Evolutionary conservation across 441 rosid species (phyloP), one percentile per base, ranked within the genome.

Genomic region (Bocquillonia castaneifolia): DNA sequence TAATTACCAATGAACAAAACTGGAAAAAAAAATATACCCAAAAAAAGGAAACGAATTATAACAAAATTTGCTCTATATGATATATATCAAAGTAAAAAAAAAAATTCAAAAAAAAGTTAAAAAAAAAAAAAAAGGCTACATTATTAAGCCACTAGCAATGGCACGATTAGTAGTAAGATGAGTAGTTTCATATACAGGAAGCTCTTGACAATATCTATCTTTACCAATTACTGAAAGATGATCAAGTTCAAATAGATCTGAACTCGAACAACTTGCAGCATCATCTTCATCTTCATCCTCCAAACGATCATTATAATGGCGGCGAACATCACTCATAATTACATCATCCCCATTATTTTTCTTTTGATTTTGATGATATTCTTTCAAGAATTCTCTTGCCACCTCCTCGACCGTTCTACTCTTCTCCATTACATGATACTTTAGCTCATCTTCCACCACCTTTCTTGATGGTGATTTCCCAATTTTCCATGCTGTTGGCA

Each of bases 161-260:
- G 90, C 88, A 60, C 88, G 89, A 81, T 88, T 90, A 31, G 81
- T 80, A 59, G 72, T 82, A 13, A 87, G 69, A 83, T 79, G 84
- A 31, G 98, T 92, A 20, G 96, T 88, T 78, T 88, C 98, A 69
- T 90, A 92, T 54, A 92, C 96, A 0, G 98, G 96, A 56, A 92
- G 72, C 70, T 92, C 97, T 70, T 88, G 85, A 13, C 79, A 52
- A 61, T 87, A 91, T 82, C 85, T 77, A 48, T 86, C 71, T 32
- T 74, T 82, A 18, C 87, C 90, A 51, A 74, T 76, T 61, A 84
- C 81, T 0, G 79, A 37, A 8, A 78, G 86, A 81, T 86, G 80
- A 82, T 92, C 98, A 68, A 92, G 72, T 63, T 92, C 98, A 40
- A 92, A 92, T 8, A 90, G 78, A 78, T 92, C 98, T 0, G 98